Percentiles rank a stretch among this genome's conserved stretches.
Conservation (phyloP, 179 eudicot genomes). For the Nepenthes alata region DNA sequence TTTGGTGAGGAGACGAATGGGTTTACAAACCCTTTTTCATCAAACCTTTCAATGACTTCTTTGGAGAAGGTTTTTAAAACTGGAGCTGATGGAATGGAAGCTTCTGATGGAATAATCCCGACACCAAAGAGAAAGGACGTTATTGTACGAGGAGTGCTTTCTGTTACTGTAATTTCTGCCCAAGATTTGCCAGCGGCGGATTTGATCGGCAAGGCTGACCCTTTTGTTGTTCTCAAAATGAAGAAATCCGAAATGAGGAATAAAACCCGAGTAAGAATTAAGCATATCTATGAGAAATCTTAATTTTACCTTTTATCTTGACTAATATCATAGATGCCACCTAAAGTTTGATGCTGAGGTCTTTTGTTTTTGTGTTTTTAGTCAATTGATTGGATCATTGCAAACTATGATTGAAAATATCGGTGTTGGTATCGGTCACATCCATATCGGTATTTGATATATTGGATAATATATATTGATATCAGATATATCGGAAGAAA, state of each 20-base stretch:
- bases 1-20: constrained; percentile 33
- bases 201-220: constrained; percentile 76
- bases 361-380: not conserved
- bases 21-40: constrained; percentile 37
- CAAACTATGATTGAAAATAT: too few relatives aligned
- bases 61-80: constrained; percentile 57
- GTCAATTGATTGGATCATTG: too few relatives aligned
- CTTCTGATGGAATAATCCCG: constrained; percentile 22
- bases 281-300: not conserved
- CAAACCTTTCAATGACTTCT: constrained; percentile 36
- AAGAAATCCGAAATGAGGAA: constrained; percentile 45
- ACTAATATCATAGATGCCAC: not conserved
- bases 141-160: constrained; percentile 75
- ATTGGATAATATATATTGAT: too few relatives aligned
- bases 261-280: constrained; percentile 58
- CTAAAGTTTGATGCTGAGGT: not conserved
- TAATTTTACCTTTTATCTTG: not conserved
- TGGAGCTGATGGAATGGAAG: constrained; percentile 21
- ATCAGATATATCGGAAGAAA: too few relatives aligned
- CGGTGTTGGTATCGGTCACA: too few relatives aligned
- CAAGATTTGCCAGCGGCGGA: constrained; percentile 64
- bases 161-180: constrained; percentile 69
- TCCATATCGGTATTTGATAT: too few relatives aligned
- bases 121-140: constrained; percentile 43
- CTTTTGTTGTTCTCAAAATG: constrained; percentile 55